Base-by-base conservation (phyloP, 148 eudicot species). In the Rhododendron ferrugineum region DNA sequence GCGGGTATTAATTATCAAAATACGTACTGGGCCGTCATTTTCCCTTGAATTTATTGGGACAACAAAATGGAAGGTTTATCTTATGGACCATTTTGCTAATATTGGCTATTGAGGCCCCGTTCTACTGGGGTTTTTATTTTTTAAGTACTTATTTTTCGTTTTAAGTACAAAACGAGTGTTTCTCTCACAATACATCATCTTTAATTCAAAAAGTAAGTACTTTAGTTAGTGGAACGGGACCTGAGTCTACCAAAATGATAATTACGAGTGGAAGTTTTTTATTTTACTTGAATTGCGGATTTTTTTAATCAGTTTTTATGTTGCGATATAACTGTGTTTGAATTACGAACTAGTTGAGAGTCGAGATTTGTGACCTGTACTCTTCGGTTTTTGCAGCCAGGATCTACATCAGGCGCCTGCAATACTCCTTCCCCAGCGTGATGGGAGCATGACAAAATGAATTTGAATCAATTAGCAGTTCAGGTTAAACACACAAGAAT, bases 361-460 rank as follows among this genome's bases (percentile, higher is more conserved):
- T 20, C 8, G 15, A 40, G 15, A 36, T 23, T 44, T 60, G 44
- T 66, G 22, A 62, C 11, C 0, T 26, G 3, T 44, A 30, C 50
- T 3, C 28, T 20, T 74, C 46, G 18, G 6, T 79, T 44, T 40
- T 86, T 62, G 85, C 85, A 88, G 90, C 46, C 82, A 18, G 87
- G 86, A 80, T 80, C 89, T 11, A 40, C 84, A 1, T 16, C 77
- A 32, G 40, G 81, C 44, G 20, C 44, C 5, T 87, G 89, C 89
- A 79, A 54, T 11, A n/a, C 70, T n/a, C 2, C 62, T 56, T 36
- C 74, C 8, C 30, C 16, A 18, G 11, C 72, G 11, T 85, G 44
- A 85, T 30, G 62, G 62, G 62, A 30, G 10, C 16, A 9, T 1
- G 7, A 14, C n/a, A 44, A 47, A 47, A 60, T 82, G 32, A 46